Evolutionary conservation across 495 filamentous ascomycete species (phyloP).

Genomic region (Eremomyces bilateralis): DNA sequence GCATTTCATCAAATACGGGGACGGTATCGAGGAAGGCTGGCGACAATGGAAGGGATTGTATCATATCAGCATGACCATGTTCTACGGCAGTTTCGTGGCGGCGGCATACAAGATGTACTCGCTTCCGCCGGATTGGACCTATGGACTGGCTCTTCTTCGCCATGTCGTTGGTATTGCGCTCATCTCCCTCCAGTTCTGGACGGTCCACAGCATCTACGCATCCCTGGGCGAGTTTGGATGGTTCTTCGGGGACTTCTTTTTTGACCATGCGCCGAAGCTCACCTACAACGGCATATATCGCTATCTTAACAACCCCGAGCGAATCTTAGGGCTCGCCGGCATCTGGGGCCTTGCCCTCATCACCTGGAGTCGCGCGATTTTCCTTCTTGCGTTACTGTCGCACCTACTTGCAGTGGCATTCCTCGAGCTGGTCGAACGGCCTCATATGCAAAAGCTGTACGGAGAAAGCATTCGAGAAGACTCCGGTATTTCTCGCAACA

Average conservation of each 20-base stretch:
- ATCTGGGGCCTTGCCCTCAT: slow-evolving; percentile 90
- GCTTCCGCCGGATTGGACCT: slow-evolving; percentile 61
- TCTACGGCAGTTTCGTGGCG: slow-evolving; percentile 69
- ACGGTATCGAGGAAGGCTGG: slow-evolving; percentile 79
- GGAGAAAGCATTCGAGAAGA: slow-evolving; percentile 63
- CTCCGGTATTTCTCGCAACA: slow-evolving; percentile 75
- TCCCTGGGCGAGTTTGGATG: slow-evolving; percentile 95
- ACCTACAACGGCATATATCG: slow-evolving; percentile 96
- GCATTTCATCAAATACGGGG: slow-evolving; percentile 92
- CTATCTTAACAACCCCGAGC: slow-evolving; percentile 92
- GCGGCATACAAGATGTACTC: slow-evolving; percentile 94
- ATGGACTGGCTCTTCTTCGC: slow-evolving; percentile 62
- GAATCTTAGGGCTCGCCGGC: slow-evolving; percentile 82
- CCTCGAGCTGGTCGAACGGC: slow-evolving; percentile 83
- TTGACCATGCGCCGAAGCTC: slow-evolving; percentile 51
- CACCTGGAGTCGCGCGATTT: slow-evolving; percentile 64
- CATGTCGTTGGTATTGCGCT: slow-evolving; percentile 68
- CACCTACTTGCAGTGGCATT: slow-evolving; percentile 71
- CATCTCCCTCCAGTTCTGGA: slow-evolving; percentile 81
- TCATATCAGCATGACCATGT: slow-evolving; percentile 75
- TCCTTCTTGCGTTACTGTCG: slow-evolving; percentile 62
- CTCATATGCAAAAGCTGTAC: slow-evolving; percentile 98
- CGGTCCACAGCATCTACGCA: slow-evolving; percentile 78
- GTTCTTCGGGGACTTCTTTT: slow-evolving; percentile 98
- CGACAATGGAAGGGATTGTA: slow-evolving; percentile 95